Percentiles rank a stretch among this genome's conserved stretches.
These are phyloP conservation scores for Microsporum audouinii DNA, from an alignment of 2,329 filamentous ascomycete species.

Conservation along the genomic window DNA sequence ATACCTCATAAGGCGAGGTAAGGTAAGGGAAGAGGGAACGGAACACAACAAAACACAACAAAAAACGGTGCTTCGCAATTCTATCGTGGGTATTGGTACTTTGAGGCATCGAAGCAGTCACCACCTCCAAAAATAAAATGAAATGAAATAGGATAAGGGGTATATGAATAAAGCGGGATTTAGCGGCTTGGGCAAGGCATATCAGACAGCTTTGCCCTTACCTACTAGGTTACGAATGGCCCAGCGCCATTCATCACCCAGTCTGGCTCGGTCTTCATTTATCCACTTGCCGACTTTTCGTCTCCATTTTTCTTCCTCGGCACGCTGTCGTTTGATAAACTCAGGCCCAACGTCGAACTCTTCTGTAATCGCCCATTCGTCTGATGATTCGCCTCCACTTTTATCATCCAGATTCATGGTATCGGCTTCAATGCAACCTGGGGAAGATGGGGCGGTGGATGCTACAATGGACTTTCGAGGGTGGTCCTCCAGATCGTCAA, in stretches of 20 bases:
- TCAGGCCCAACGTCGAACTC: constrained; percentile 96
- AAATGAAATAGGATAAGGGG: background rate
- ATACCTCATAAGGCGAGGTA: background rate
- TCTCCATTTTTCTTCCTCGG: constrained; percentile 86
- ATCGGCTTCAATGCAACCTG: constrained; percentile 18
- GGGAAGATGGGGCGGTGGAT: constrained; percentile 5
- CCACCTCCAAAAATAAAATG: background rate
- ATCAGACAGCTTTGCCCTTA: background rate
- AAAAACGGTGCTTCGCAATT: background rate
- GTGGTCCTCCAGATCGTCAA: constrained; percentile 79
- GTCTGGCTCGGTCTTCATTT: constrained; percentile 39
- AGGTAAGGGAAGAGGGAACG: background rate
- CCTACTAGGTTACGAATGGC: constrained; percentile 45
- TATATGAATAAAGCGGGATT: background rate
- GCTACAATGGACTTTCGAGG: constrained; percentile 15
- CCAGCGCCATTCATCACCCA: constrained; percentile 61
- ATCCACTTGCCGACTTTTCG: constrained; percentile 83
- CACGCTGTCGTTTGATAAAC: constrained; percentile 76
- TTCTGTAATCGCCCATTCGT: constrained; percentile 80
- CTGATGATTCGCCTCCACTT: constrained; percentile 37
- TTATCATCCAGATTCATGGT: constrained; percentile 28
- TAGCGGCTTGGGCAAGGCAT: background rate
- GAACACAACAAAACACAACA: background rate
- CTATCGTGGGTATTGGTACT: constrained; percentile 3
- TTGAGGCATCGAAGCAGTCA: background rate